These are phyloP conservation scores for Pittosporum tobira DNA, from an alignment of 129 eudicot genomes.

Conservation along the genomic window DNA sequence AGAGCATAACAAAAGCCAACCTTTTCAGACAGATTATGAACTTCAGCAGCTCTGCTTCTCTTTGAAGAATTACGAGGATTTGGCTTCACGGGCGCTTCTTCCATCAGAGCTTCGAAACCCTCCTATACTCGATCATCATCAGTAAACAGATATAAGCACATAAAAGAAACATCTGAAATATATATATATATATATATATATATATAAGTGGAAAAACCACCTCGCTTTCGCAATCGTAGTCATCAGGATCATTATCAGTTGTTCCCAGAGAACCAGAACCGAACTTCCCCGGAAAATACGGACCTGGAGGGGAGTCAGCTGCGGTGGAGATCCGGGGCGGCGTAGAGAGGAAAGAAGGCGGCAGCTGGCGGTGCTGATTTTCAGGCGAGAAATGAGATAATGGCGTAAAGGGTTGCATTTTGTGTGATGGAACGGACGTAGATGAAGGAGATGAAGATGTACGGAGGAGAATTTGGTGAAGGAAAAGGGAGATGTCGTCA, in stretches of 20 bases:
- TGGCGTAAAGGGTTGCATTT: not conserved
- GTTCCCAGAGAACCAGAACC: slow-evolving; percentile 30
- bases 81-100: slow-evolving; percentile 37
- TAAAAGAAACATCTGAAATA: no score
- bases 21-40: slow-evolving; percentile 92
- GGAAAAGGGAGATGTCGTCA: slow-evolving; percentile 63
- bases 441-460: slow-evolving; percentile 46
- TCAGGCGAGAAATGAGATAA: slow-evolving; percentile 9
- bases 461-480: slow-evolving; percentile 54
- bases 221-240: slow-evolving; percentile 61
- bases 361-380: slow-evolving; percentile 12
- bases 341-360: not conserved
- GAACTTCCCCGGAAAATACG: slow-evolving; percentile 13
- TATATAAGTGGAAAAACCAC: slow-evolving; percentile 9
- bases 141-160: no score
- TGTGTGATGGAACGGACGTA: slow-evolving; percentile 1
- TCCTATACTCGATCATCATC: slow-evolving; percentile 25
- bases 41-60: slow-evolving; percentile 87
- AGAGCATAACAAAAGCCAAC: slow-evolving; percentile 27
- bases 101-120: slow-evolving; percentile 44
- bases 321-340: slow-evolving; percentile 19
- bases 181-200: not conserved
- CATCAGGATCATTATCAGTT: slow-evolving; percentile 43
- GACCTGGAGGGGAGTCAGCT: slow-evolving; percentile 18
- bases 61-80: slow-evolving; percentile 49